Evolutionary conservation across 768 basidiomycete species (phyloP).

Genomic region (Mycena haematopus): DNA sequence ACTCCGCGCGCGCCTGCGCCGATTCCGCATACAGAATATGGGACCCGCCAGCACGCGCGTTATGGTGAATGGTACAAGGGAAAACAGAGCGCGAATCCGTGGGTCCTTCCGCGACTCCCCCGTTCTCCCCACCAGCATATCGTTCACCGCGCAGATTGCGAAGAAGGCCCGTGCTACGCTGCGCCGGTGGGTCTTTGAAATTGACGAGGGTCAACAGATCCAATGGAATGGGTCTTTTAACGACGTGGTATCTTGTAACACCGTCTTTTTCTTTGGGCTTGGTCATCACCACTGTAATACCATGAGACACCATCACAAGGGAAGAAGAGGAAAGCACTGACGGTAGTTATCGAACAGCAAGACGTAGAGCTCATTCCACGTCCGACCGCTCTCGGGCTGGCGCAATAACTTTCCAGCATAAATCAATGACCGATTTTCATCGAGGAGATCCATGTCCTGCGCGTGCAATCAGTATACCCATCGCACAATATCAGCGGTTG

Average conservation of each 20-base stretch:
- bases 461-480: neutral
- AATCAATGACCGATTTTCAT: constrained; percentile 83
- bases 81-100: constrained; percentile 79
- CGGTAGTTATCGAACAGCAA: constrained; percentile 95
- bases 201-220: constrained; percentile 87
- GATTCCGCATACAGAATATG: constrained; percentile 91
- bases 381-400: constrained; percentile 87
- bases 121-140: constrained; percentile 37
- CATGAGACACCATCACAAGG: constrained; percentile 1
- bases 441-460: constrained; percentile 87
- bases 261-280: constrained; percentile 84
- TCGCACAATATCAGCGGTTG: neutral
- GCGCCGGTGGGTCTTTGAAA: constrained; percentile 81
- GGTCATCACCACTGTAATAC: constrained; percentile 79
- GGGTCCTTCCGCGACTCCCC: constrained; percentile 45
- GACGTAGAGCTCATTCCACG: constrained; percentile 88
- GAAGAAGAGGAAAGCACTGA: constrained; percentile 45
- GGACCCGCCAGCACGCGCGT: constrained; percentile 84
- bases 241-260: constrained; percentile 77
- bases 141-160: constrained; percentile 63
- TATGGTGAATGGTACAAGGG: constrained; percentile 90
- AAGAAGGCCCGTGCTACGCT: constrained; percentile 75
- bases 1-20: constrained; percentile 74
- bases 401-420: constrained; percentile 84
- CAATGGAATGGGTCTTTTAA: constrained; percentile 87